Evolutionary conservation across 352 stramenopile species (phyloP).

Genomic region (Phytophthora sp.): DNA sequence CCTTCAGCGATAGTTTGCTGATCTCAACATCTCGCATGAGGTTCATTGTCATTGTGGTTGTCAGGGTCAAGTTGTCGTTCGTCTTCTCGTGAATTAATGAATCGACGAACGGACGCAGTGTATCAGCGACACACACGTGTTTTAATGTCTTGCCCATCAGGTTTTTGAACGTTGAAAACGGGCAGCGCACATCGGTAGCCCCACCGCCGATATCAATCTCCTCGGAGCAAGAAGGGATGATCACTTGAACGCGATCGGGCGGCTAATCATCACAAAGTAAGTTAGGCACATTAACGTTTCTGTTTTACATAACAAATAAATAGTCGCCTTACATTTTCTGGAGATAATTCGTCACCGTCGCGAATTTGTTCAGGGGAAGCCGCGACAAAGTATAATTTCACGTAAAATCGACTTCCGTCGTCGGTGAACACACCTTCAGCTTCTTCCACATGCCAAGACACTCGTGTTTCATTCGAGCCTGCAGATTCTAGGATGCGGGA

Average conservation of each 20-base stretch:
- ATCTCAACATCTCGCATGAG: slow-evolving; percentile 9
- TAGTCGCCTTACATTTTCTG: slow-evolving; percentile 54
- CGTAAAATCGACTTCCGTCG: slow-evolving; percentile 52
- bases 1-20: slow-evolving; percentile 2
- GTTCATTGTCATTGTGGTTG: slow-evolving; percentile 7
- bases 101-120: slow-evolving; percentile 71
- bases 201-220: slow-evolving; percentile 57
- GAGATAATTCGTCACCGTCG: slow-evolving; percentile 55
- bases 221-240: slow-evolving; percentile 73
- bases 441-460: slow-evolving; percentile 20
- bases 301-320: slow-evolving; percentile 2
- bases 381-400: slow-evolving; percentile 76
- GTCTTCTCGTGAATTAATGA: slow-evolving; percentile 35
- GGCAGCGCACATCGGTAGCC: slow-evolving; percentile 56
- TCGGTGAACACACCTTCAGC: background rate
- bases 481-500: slow-evolving; percentile 26
- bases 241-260: slow-evolving; percentile 65
- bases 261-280: slow-evolving; percentile 36
- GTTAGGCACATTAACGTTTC: background rate
- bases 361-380: slow-evolving; percentile 79
- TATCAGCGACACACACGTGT: slow-evolving; percentile 71
- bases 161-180: slow-evolving; percentile 71
- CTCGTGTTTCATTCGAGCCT: background rate
- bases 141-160: slow-evolving; percentile 71
- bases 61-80: slow-evolving; percentile 2